Percentiles rank a stretch among this genome's conserved stretches.
Evolutionary conservation across 2,329 filamentous ascomycete species (phyloP).

Genomic region (Trichophyton simii): DNA sequence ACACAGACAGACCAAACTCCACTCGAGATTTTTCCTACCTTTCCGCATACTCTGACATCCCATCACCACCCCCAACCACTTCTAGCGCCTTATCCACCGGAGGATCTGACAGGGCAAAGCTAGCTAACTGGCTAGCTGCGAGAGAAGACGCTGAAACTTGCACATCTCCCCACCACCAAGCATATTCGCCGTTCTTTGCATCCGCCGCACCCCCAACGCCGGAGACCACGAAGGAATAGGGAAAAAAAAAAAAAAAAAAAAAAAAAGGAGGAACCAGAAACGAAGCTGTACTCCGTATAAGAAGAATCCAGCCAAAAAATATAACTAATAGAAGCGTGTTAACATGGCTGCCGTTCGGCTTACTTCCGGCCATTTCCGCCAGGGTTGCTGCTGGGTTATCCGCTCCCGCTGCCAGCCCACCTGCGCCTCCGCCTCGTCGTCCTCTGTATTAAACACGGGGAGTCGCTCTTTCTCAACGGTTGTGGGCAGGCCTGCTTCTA

Average conservation of each 20-base stretch:
- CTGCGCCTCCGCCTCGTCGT: conserved; percentile 3
- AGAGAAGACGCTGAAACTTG: neutral
- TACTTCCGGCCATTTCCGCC: conserved; percentile 29
- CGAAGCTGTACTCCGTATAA: neutral
- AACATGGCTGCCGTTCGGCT: conserved; percentile 27
- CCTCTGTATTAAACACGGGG: neutral
- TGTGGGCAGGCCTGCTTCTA: neutral
- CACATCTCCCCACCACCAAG: neutral
- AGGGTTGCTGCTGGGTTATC: conserved; percentile 13
- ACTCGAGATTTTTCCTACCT: neutral
- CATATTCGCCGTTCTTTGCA: neutral
- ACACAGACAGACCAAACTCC: neutral
- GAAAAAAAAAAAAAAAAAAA: neutral
- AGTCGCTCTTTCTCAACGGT: conserved; percentile 11
- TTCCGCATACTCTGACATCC: neutral
- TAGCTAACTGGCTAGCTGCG: neutral
- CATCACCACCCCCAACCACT: neutral
- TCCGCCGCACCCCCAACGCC: too few relatives aligned
- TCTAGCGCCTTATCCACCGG: neutral
- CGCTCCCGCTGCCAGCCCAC: conserved; percentile 16
- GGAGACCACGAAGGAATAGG: neutral
- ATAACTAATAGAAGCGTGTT: neutral
- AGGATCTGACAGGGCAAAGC: neutral
- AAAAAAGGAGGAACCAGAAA: neutral
- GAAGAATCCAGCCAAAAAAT: neutral